Evolutionary conservation across 305 asterid genomes (phyloP).

Genomic region (Fraxinus albicans): DNA sequence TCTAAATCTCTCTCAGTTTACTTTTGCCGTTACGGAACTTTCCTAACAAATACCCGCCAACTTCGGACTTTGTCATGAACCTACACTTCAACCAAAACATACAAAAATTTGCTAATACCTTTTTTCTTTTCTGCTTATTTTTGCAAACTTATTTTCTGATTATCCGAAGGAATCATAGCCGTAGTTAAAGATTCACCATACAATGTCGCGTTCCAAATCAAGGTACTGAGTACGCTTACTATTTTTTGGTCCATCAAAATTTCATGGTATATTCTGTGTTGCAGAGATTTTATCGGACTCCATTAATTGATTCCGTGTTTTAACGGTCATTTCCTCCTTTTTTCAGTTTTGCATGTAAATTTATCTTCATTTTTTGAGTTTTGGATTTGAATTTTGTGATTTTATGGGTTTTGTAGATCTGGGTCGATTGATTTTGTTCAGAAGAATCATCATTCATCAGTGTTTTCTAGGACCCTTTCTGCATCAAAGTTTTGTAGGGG

Average conservation of each 20-base stretch:
- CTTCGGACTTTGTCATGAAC: conserved; percentile 37
- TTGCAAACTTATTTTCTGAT: conserved; percentile 32
- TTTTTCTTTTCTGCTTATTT: conserved; percentile 18
- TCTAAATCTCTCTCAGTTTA: background rate
- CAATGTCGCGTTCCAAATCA: conserved; percentile 76
- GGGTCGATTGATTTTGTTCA: conserved; percentile 52
- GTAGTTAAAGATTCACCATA: conserved; percentile 36
- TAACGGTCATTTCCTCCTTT: background rate
- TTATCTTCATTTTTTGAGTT: background rate
- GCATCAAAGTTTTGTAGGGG: conserved; percentile 79
- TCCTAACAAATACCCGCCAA: conserved; percentile 48
- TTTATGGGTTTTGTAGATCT: conserved; percentile 47
- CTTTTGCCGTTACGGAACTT: conserved; percentile 35
- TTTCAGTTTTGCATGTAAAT: background rate
- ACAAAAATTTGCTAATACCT: background rate
- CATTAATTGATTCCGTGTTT: conserved; percentile 11
- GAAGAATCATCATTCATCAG: conserved; percentile 45
- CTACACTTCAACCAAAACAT: conserved; percentile 7
- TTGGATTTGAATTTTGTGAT: conserved; percentile 19
- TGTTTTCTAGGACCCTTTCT: conserved; percentile 61
- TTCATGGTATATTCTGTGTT: conserved; percentile 33
- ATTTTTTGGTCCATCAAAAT: conserved; percentile 16
- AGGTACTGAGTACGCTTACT: conserved; percentile 47
- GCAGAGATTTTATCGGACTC: conserved; percentile 48
- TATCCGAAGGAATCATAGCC: conserved; percentile 24